Evolutionary conservation across 164 flowering plant genomes (phyloP).

Genomic region (Platanus orientalis): DNA sequence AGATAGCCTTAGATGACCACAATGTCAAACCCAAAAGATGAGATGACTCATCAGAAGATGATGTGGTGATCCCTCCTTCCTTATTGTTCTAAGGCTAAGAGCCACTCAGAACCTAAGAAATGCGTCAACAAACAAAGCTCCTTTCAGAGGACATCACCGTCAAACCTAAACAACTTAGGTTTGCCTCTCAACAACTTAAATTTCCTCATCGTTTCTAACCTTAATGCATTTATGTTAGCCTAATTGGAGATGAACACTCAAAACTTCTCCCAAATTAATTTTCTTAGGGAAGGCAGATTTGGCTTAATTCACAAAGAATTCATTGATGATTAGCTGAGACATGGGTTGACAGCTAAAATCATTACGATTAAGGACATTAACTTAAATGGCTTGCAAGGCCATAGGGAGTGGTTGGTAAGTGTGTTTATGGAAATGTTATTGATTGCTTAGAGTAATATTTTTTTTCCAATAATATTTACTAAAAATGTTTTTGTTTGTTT

Average conservation of each 20-base stretch:
- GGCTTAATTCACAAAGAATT: constrained; percentile 79
- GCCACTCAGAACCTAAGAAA: constrained; percentile 8
- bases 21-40: neutral
- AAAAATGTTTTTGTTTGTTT: too few relatives aligned
- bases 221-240: constrained; percentile 47
- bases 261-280: constrained; percentile 43
- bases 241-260: constrained; percentile 54
- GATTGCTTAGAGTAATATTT: too few relatives aligned
- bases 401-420: constrained; percentile 89
- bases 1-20: too few relatives aligned
- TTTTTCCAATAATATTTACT: too few relatives aligned
- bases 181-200: constrained; percentile 46
- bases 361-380: constrained; percentile 76
- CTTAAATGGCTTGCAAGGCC: constrained; percentile 77
- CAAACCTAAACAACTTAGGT: constrained; percentile 47
- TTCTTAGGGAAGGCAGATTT: constrained; percentile 79
- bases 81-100: constrained; percentile 23
- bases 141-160: constrained; percentile 41
- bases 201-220: constrained; percentile 47
- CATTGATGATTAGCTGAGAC: constrained; percentile 52
- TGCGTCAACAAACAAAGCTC: constrained; percentile 21
- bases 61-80: constrained; percentile 21
- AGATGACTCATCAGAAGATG: constrained; percentile 14
- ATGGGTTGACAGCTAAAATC: constrained; percentile 56
- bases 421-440: too few relatives aligned